Evolutionary conservation across 768 basidiomycete species (phyloP).

Genomic region (Leucosporidium scottii): DNA sequence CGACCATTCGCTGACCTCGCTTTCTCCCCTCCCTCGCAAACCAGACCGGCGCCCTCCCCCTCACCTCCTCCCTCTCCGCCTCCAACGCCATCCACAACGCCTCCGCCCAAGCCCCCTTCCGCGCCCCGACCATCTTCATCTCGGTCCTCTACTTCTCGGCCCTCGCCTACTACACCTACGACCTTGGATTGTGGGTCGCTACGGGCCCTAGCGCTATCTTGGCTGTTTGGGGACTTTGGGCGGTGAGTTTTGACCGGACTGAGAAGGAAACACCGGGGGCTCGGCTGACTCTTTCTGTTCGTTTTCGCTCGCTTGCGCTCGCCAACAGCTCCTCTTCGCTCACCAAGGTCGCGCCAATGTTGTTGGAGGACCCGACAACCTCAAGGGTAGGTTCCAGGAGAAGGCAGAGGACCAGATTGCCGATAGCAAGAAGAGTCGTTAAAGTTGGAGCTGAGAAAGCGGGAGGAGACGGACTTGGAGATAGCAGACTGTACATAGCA

Average conservation of each 20-base stretch:
- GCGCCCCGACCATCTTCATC: constrained; percentile 14
- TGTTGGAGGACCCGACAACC: neutral
- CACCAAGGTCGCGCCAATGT: too few relatives aligned
- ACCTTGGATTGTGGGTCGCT: constrained; percentile 6
- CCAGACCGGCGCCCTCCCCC: constrained; percentile 24
- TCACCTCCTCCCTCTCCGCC: constrained; percentile 20
- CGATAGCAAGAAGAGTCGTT: neutral
- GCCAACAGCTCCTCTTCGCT: too few relatives aligned
- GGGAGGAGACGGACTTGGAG: too few relatives aligned
- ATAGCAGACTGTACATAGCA: too few relatives aligned
- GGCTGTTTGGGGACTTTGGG: constrained; percentile 15
- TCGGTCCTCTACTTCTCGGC: constrained; percentile 12
- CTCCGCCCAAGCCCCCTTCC: constrained; percentile 11
- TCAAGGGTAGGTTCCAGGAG: neutral
- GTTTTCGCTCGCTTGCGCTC: too few relatives aligned
- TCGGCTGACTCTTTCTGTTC: too few relatives aligned
- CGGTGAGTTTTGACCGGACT: constrained; percentile 17
- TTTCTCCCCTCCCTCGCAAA: neutral
- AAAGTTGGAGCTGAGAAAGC: too few relatives aligned
- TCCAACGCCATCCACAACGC: neutral
- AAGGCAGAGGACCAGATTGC: neutral
- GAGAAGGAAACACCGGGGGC: too few relatives aligned
- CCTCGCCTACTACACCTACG: constrained; percentile 11
- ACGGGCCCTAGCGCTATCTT: constrained; percentile 2
- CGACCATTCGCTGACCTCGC: neutral